Percentiles rank a stretch among this genome's conserved stretches.
Evolutionary conservation across 2,329 filamentous ascomycete genomes (phyloP).

Genomic region (Huntiella bhutanensis): DNA sequence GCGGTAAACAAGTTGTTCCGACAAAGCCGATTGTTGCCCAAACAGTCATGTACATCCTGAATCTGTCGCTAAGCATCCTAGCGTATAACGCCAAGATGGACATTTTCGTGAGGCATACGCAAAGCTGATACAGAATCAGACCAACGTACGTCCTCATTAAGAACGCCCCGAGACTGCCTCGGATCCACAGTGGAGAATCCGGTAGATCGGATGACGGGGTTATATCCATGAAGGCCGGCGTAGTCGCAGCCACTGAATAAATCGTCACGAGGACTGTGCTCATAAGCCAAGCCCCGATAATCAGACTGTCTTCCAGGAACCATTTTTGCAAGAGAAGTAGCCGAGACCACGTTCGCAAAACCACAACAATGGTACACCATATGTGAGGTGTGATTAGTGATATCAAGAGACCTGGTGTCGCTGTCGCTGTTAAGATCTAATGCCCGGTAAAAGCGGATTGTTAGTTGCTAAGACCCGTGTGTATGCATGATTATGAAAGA

Average conservation of each 20-base stretch:
- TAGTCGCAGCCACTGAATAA: neutral
- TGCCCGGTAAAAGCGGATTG: no score
- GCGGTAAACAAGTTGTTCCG: neutral
- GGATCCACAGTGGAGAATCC: neutral
- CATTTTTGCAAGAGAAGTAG: neutral
- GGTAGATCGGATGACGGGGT: neutral
- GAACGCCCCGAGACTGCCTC: neutral
- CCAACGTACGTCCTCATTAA: neutral
- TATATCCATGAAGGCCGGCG: neutral
- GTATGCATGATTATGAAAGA: no score
- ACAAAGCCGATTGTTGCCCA: neutral
- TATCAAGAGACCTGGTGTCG: neutral
- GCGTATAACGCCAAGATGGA: slow-evolving; percentile 23
- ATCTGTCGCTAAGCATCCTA: slow-evolving; percentile 19
- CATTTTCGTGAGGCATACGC: slow-evolving; percentile 22
- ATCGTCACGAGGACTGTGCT: neutral
- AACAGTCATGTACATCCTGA: neutral
- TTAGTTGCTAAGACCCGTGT: no score
- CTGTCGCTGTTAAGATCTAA: neutral
- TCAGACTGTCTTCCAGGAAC: neutral
- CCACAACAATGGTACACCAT: neutral
- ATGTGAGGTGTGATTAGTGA: neutral
- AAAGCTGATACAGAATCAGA: slow-evolving; percentile 16
- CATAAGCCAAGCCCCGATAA: neutral
- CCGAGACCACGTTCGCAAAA: neutral